A percentile compares a stretch with the other conserved stretches of the same genome.
Evolutionary conservation across 2,329 filamentous ascomycete species (phyloP).

Genomic region (Mollisiaceae sp.): DNA sequence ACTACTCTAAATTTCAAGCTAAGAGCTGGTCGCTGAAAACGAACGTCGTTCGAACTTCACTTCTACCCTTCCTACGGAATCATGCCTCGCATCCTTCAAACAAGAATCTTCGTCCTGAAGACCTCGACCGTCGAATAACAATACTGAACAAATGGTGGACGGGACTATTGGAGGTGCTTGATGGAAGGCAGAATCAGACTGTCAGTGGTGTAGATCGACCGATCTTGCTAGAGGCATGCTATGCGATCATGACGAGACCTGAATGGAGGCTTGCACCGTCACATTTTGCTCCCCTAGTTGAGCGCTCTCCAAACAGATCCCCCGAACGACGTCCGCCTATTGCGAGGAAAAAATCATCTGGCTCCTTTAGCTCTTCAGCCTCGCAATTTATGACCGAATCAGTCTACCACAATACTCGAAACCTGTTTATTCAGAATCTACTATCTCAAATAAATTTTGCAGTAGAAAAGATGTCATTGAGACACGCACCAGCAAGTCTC

Average conservation of each 20-base stretch:
- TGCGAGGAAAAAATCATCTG: slow-evolving; percentile 46
- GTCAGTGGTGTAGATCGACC: slow-evolving; percentile 73
- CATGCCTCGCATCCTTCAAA: slow-evolving; percentile 64
- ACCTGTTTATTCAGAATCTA: slow-evolving; percentile 72
- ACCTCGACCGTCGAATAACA: slow-evolving; percentile 69
- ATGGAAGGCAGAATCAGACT: slow-evolving; percentile 70
- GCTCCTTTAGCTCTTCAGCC: slow-evolving; percentile 61
- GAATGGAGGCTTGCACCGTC: slow-evolving; percentile 71
- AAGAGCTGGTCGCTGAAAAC: slow-evolving; percentile 72
- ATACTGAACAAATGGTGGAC: slow-evolving; percentile 80
- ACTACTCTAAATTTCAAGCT: slow-evolving; percentile 71
- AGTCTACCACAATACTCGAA: slow-evolving; percentile 73
- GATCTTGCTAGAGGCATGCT: slow-evolving; percentile 70
- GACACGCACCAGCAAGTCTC: slow-evolving; percentile 58
- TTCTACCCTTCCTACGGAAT: slow-evolving; percentile 69
- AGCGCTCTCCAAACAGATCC: slow-evolving; percentile 45
- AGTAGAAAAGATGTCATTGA: slow-evolving; percentile 74
- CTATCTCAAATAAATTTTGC: slow-evolving; percentile 72
- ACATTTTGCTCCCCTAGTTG: slow-evolving; percentile 56
- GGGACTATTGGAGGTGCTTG: slow-evolving; percentile 69
- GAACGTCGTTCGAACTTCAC: slow-evolving; percentile 66
- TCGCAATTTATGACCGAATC: slow-evolving; percentile 73
- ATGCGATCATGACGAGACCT: slow-evolving; percentile 71
- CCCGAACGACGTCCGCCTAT: slow-evolving; percentile 36
- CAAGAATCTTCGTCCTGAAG: slow-evolving; percentile 65